Conservation (phyloP, 441 rosid genomes). For the Pelargonium fulgidum region DNA sequence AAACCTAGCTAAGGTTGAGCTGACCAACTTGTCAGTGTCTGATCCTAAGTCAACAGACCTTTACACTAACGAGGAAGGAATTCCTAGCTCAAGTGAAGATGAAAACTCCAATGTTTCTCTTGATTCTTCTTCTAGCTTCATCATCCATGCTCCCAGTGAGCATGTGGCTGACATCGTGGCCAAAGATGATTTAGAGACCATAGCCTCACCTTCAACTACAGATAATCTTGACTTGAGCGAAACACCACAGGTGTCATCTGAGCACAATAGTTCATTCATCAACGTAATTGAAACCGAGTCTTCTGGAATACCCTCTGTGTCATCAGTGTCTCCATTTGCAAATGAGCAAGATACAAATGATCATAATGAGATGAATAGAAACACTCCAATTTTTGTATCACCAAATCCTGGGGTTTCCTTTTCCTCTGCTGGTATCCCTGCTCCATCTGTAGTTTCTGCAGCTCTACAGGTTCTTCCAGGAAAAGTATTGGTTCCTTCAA, state of each 20-base stretch:
- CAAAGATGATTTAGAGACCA: conserved; percentile 23
- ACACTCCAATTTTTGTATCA: conserved; percentile 17
- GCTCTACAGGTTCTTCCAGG: conserved; percentile 63
- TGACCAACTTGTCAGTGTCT: conserved; percentile 22
- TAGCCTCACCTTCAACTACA: conserved; percentile 23
- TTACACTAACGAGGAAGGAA: conserved; percentile 24
- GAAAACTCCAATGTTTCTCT: conserved; percentile 19
- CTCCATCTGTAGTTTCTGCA: conserved; percentile 63
- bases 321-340: conserved; percentile 30
- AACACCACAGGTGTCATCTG: conserved; percentile 28
- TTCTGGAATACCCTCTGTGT: conserved; percentile 26
- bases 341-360: conserved; percentile 28
- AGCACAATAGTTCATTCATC: conserved; percentile 29
- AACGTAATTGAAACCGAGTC: conserved; percentile 30
- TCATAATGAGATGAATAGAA: conserved; percentile 29
- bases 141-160: conserved; percentile 25
- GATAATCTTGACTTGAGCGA: conserved; percentile 34
- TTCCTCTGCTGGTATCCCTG: conserved; percentile 71
- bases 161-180: conserved; percentile 25
- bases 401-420: conserved; percentile 32
- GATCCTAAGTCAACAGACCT: conserved; percentile 21
- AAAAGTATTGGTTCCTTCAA: conserved; percentile 69
- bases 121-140: conserved; percentile 29
- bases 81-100: conserved; percentile 21
- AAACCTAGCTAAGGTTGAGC: conserved; percentile 23